These are phyloP conservation scores for Solanum ahanhuiri DNA, from an alignment of 257 asterid species.

Conservation along the genomic window DNA sequence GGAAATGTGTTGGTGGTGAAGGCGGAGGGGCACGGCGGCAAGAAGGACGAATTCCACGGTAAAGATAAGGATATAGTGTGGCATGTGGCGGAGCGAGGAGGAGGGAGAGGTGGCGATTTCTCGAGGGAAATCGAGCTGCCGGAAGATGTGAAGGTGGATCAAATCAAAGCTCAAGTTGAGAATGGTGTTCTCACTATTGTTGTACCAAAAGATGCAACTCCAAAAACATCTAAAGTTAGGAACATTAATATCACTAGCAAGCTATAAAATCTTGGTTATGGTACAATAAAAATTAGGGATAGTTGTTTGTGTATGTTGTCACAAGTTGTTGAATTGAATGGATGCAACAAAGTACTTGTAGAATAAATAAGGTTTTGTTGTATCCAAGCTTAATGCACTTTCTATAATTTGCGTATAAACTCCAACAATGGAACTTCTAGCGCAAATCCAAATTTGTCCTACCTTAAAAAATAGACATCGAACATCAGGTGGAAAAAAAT, in stretches of 20 bases:
- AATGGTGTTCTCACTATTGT: conserved; percentile 74
- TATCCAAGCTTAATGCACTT: not conserved
- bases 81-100: conserved; percentile 81
- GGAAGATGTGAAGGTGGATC: conserved; percentile 63
- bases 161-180: conserved; percentile 63
- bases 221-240: conserved; percentile 47
- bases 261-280: conserved; percentile 17
- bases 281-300: not conserved
- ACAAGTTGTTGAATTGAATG: not conserved
- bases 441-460: too few species aligned
- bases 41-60: conserved; percentile 18
- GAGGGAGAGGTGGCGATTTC: conserved; percentile 33
- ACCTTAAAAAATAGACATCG: too few species aligned
- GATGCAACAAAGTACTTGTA: not conserved
- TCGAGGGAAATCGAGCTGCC: conserved; percentile 63
- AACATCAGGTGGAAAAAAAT: too few species aligned
- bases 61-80: conserved; percentile 49
- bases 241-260: conserved; percentile 55
- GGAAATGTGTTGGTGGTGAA: conserved; percentile 54
- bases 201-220: conserved; percentile 62
- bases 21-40: conserved; percentile 26
- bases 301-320: not conserved
- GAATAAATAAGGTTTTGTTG: not conserved
- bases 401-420: not conserved
- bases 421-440: too few species aligned